phyloP scores from a whole-genome alignment of 1,284 basidiomycete species.

The Caloboletus inedulis region DNA sequence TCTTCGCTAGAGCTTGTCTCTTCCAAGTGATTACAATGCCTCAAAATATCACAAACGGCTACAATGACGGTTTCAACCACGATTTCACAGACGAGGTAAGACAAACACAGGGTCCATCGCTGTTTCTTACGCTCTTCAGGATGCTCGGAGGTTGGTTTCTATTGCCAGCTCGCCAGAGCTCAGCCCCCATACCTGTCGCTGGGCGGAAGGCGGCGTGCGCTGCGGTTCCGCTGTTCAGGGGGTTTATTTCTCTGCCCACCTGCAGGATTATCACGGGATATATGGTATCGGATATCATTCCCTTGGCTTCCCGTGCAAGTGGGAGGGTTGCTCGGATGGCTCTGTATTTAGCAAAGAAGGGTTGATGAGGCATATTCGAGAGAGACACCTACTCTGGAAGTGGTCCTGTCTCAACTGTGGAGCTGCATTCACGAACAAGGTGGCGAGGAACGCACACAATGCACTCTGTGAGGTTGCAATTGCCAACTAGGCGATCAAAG shows the following conservation, averaged over 20 bases:
- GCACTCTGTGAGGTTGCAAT: constrained; percentile 6
- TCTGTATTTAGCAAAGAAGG: constrained; percentile 19
- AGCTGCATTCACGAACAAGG: constrained; percentile 12
- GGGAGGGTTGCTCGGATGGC: constrained; percentile 25
- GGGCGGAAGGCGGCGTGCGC: constrained; percentile 15
- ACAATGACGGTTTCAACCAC: constrained; percentile 29
- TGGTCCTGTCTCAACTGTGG: constrained; percentile 29
- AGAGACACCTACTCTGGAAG: constrained; percentile 25
- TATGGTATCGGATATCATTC: constrained; percentile 3
- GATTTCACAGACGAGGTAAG: constrained; percentile 32
- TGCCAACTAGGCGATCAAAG: constrained; percentile 2
- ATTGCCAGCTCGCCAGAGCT: constrained; percentile 31
- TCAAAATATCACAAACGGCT: constrained; percentile 10
- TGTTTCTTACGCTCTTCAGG: constrained; percentile 20
- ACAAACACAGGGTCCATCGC: neutral
- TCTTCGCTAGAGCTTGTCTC: neutral
- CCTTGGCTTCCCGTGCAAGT: constrained; percentile 19
- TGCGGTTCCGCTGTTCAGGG: constrained; percentile 22
- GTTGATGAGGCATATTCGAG: constrained; percentile 27
- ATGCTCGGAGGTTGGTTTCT: constrained; percentile 24
- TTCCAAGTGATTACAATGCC: constrained; percentile 18
- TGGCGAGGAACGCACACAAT: constrained; percentile 22
- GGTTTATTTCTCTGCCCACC: constrained; percentile 15
- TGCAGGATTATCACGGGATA: constrained; percentile 24
- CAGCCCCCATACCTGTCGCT: constrained; percentile 23